Evolutionary conservation across 257 asterid genomes (phyloP), one percentile per base, ranked within the genome.

Genomic region (Primulina huaijiensis): DNA sequence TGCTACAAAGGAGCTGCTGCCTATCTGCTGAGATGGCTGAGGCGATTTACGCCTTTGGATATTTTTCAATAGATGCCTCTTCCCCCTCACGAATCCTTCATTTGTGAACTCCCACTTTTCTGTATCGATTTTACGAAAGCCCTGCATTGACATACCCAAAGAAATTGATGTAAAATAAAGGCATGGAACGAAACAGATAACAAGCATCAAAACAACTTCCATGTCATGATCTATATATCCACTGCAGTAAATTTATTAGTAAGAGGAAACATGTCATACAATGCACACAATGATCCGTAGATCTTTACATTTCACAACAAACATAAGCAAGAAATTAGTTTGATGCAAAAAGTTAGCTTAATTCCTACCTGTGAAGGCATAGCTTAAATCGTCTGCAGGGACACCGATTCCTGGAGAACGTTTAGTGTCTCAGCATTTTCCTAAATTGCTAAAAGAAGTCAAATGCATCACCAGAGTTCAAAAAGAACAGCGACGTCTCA

Each of bases 21-120:
- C 92, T 38, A 71, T 64, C 68, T 79, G 89, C 62, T 77, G 88
- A 60, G 91, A 50, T 50, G 21, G 74, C 16, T 84, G 93, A 68
- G 74, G 50, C 2, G 89, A 43, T 79, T 77, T 87, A 56, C 96
- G 96, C 87, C 97, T 85, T 62, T 87, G 96, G 76, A 91, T 91
- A 25, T 76, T 84, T 82, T 73, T 89, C 81, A 91, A 73, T 64
- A 91, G 74, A 62, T 85, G 88, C 77, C 71, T 89, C 64, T 87
- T 83, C 67, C 96, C 96, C 79, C 80, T 87, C 27, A 71, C 12
- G 69, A 90, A 90, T 38, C 90, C 88, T 74, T 85, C 92, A 20
- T 79, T 82, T 5, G 96, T 90, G 30, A 90, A 91, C 74, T 91
- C 97, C 97, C 97, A 89, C 72, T 68, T 87, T 60, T 91, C 95